Percentiles rank a stretch among this genome's conserved stretches.
Evolutionary conservation across 2,329 filamentous ascomycete species (phyloP).

Genomic region (Talaromyces marneffei): DNA sequence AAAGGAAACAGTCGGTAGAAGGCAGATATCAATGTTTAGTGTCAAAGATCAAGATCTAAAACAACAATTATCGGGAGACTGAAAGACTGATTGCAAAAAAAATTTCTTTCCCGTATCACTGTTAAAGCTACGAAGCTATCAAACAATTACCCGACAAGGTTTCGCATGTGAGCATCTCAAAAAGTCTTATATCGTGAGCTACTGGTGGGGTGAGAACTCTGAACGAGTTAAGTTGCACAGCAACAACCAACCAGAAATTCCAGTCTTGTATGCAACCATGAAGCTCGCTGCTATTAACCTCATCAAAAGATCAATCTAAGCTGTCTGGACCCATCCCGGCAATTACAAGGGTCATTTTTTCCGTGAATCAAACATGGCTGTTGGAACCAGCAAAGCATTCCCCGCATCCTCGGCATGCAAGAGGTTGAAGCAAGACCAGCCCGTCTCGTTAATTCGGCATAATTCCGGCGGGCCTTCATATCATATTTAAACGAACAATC

Average conservation of each 20-base stretch:
- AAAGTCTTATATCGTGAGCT: background rate
- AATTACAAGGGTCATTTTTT: background rate
- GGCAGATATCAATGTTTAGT: background rate
- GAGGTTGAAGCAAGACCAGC: conserved; percentile 7
- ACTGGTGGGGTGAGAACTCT: background rate
- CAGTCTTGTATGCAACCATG: background rate
- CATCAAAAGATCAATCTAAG: background rate
- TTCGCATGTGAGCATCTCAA: background rate
- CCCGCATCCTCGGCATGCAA: conserved; percentile 11
- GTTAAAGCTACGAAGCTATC: background rate
- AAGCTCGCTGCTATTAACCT: background rate
- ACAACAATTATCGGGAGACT: background rate
- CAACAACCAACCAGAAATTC: background rate
- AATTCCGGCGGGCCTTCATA: conserved; percentile 25
- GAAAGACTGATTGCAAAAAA: background rate
- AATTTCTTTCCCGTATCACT: background rate
- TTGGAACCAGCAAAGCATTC: background rate
- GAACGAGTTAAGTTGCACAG: background rate
- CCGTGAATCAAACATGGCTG: conserved; percentile 1
- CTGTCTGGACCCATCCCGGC: background rate
- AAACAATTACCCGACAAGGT: background rate
- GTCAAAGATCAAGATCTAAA: background rate
- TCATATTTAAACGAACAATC: background rate
- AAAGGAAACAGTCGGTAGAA: background rate
- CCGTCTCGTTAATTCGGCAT: conserved; percentile 22